Percentiles rank a stretch among this genome's conserved stretches.
These are phyloP conservation scores for Drechslera avenae DNA, from an alignment of 2,329 filamentous ascomycete species.

Conservation along the genomic window DNA sequence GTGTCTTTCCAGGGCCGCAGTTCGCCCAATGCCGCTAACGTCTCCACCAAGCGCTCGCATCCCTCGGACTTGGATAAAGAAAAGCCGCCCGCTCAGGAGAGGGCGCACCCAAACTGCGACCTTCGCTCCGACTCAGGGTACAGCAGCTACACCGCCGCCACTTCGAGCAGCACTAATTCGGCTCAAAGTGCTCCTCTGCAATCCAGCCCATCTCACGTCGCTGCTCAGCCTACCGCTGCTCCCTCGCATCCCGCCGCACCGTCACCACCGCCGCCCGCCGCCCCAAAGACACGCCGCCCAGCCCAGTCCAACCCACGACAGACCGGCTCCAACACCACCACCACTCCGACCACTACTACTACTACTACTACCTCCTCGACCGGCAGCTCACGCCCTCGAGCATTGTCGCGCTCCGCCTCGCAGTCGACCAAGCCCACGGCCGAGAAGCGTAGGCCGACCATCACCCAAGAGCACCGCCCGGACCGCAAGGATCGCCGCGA, in stretches of 20 bases:
- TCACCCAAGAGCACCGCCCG: conserved; percentile 14
- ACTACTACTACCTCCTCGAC: no score
- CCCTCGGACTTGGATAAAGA: conserved; percentile 44
- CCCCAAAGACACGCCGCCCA: conserved; percentile 24
- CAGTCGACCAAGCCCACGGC: conserved; percentile 25
- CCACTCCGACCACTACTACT: no score
- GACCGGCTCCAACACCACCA: conserved; percentile 19
- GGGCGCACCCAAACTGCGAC: conserved; percentile 48
- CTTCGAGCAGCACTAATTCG: conserved; percentile 59
- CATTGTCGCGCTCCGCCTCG: conserved; percentile 32
- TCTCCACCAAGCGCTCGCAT: conserved; percentile 55
- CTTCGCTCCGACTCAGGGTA: conserved; percentile 66
- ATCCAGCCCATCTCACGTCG: conserved; percentile 34
- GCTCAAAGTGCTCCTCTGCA: conserved; percentile 48
- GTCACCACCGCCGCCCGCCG: conserved; percentile 3
- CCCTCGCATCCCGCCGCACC: conserved; percentile 18
- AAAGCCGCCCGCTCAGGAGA: conserved; percentile 33
- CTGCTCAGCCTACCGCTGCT: conserved; percentile 4
- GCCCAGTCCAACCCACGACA: conserved; percentile 16
- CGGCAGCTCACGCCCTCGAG: conserved; percentile 28
- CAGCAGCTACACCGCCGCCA: conserved; percentile 62
- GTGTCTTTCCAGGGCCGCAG: conserved; percentile 48
- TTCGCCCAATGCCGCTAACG: conserved; percentile 57
- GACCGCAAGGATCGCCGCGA: conserved; percentile 19
- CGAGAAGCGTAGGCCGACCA: conserved; percentile 21